A percentile compares a stretch with the other conserved stretches of the same genome.
phyloP scores from a whole-genome alignment of 495 filamentous ascomycete species.

The Chaetomium cochliodes region DNA sequence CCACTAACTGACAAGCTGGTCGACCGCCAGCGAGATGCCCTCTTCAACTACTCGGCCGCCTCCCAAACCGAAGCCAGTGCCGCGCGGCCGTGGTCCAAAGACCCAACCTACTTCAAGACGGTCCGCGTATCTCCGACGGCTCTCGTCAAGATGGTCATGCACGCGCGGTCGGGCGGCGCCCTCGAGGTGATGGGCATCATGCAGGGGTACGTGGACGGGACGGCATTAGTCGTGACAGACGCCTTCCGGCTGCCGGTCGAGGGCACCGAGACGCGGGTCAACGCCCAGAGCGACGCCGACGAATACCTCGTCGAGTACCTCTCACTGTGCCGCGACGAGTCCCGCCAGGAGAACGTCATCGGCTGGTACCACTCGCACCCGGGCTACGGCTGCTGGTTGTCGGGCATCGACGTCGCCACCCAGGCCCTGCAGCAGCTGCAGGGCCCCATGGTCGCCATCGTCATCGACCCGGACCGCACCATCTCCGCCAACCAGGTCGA shows the following conservation, averaged over 20 bases:
- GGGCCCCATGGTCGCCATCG: constrained; percentile 93
- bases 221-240: constrained; percentile 90
- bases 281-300: constrained; percentile 90
- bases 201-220: constrained; percentile 86
- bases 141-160: constrained; percentile 99
- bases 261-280: constrained; percentile 96
- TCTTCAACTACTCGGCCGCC: constrained; percentile 74
- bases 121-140: constrained; percentile 92
- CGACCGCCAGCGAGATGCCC: constrained; percentile 81
- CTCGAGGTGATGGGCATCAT: constrained; percentile 98
- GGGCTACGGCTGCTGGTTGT: constrained; percentile 97
- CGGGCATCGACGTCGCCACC: constrained; percentile 90
- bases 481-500: constrained; percentile 94
- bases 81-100: constrained; percentile 69
- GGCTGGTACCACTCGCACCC: constrained; percentile 99
- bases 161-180: constrained; percentile 86
- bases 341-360: constrained; percentile 83
- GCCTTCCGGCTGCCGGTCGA: constrained; percentile 93
- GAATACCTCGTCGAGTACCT: constrained; percentile 94
- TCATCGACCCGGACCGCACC: constrained; percentile 96
- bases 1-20: constrained; percentile 57
- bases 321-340: constrained; percentile 68
- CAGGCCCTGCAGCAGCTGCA: constrained; percentile 78
- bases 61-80: constrained; percentile 61
- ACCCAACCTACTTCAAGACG: constrained; percentile 87